Percentiles rank a stretch among this genome's conserved stretches.
Conservation (phyloP, 306 rosid genomes). For the Rosa multiflora region DNA sequence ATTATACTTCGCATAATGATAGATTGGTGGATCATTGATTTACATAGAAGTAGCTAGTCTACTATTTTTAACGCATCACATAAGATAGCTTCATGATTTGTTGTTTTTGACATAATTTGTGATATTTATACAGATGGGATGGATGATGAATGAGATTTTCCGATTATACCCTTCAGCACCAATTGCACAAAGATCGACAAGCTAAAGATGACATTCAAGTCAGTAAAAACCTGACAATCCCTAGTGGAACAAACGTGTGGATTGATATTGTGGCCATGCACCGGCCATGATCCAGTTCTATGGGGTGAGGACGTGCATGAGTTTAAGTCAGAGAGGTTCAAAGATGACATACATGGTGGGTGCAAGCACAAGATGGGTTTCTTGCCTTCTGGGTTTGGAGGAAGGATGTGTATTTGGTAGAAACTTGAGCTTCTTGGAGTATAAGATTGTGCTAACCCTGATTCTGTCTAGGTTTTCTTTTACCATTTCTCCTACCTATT, state of each 20-base stretch:
- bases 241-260: conserved; percentile 83
- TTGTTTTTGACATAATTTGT: background rate
- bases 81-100: background rate
- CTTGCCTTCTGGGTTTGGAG: conserved; percentile 86
- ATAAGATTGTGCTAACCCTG: conserved; percentile 58
- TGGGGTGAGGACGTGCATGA: conserved; percentile 73
- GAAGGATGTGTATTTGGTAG: conserved; percentile 67
- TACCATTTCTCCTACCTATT: conserved; percentile 46
- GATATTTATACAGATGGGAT: conserved; percentile 64
- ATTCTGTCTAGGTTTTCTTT: conserved; percentile 68
- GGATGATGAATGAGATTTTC: conserved; percentile 76
- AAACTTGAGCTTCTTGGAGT: conserved; percentile 70
- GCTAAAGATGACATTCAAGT: conserved; percentile 59
- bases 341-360: conserved; percentile 51
- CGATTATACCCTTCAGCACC: conserved; percentile 82
- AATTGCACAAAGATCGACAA: conserved; percentile 67
- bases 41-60: too few relatives aligned
- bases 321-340: conserved; percentile 75
- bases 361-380: conserved; percentile 83
- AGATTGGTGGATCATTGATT: too few relatives aligned
- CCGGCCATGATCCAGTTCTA: conserved; percentile 41
- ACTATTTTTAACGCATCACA: too few relatives aligned
- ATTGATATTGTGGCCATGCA: conserved; percentile 80
- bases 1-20: too few relatives aligned
- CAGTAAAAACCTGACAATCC: conserved; percentile 41